phyloP scores from a whole-genome alignment of 1,284 basidiomycete genomes.

The Dichomitus squalens region DNA sequence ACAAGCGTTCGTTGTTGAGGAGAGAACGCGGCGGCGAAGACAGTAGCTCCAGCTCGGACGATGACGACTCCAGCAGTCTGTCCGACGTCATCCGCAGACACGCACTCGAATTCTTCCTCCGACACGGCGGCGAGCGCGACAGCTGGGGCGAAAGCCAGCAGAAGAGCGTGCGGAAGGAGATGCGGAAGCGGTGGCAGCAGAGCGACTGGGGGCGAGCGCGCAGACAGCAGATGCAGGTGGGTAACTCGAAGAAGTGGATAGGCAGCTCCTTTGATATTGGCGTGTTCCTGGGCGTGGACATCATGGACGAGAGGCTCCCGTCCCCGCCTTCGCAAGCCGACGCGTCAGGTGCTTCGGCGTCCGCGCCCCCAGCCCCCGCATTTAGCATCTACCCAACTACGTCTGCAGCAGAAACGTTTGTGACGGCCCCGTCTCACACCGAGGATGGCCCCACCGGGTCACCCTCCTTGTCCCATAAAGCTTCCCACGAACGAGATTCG shows the following conservation, averaged over 20 bases:
- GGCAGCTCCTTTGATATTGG: slow-evolving; percentile 78
- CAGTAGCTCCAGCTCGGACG: slow-evolving; percentile 8
- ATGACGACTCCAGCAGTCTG: slow-evolving; percentile 37
- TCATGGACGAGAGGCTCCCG: slow-evolving; percentile 38
- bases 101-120: slow-evolving; percentile 64
- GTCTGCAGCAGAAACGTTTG: slow-evolving; percentile 37
- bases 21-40: background rate
- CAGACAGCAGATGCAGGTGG: slow-evolving; percentile 37
- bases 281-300: slow-evolving; percentile 59
- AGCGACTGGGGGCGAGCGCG: slow-evolving; percentile 66
- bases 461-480: slow-evolving; percentile 1
- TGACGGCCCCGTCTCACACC: slow-evolving; percentile 37
- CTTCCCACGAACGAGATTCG: slow-evolving; percentile 1
- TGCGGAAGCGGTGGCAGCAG: slow-evolving; percentile 62
- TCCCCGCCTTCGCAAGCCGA: slow-evolving; percentile 7
- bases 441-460: background rate
- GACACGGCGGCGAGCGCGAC: slow-evolving; percentile 59
- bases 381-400: slow-evolving; percentile 9
- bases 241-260: slow-evolving; percentile 53
- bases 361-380: slow-evolving; percentile 8
- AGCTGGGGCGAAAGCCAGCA: slow-evolving; percentile 67
- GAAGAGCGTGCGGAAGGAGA: slow-evolving; percentile 51
- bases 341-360: background rate
- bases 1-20: background rate
- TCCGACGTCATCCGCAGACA: slow-evolving; percentile 53